phyloP scores from a whole-genome alignment of 371 early-diverging fungal species.

The Smittium culicis region DNA sequence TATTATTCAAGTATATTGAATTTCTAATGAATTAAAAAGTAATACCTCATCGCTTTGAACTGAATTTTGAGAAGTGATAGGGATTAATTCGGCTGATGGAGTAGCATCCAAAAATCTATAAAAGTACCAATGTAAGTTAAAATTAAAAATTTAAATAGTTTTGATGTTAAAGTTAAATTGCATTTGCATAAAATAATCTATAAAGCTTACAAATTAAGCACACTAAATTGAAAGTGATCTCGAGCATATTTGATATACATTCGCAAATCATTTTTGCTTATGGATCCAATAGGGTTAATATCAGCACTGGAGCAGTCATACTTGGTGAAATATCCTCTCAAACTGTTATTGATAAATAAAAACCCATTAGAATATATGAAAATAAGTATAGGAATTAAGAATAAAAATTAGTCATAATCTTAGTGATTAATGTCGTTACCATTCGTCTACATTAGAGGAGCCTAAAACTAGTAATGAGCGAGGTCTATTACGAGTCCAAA shows the following conservation, averaged over 20 bases:
- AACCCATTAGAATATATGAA: slow-evolving; percentile 28
- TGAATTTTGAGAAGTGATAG: slow-evolving; percentile 51
- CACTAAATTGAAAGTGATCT: slow-evolving; percentile 46
- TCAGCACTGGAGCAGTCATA: slow-evolving; percentile 97
- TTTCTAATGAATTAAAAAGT: slow-evolving; percentile 15
- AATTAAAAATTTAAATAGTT: neutral
- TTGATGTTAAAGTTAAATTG: neutral
- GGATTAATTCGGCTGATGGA: slow-evolving; percentile 92
- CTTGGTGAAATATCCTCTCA: slow-evolving; percentile 94
- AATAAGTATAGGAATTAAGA: too few relatives aligned
- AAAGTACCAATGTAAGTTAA: too few relatives aligned
- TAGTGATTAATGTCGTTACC: slow-evolving; percentile 19
- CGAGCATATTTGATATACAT: slow-evolving; percentile 62
- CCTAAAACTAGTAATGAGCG: slow-evolving; percentile 83
- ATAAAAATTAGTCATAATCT: too few relatives aligned
- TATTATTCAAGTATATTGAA: slow-evolving; percentile 17
- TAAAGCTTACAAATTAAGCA: slow-evolving; percentile 41
- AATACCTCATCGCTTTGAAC: slow-evolving; percentile 67
- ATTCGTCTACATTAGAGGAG: slow-evolving; percentile 93
- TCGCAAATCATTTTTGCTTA: slow-evolving; percentile 80
- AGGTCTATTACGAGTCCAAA: slow-evolving; percentile 65
- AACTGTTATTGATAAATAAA: slow-evolving; percentile 14
- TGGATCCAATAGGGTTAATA: slow-evolving; percentile 91
- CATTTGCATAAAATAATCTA: neutral
- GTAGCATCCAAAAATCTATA: slow-evolving; percentile 69